A percentile compares a stretch with the other conserved stretches of the same genome.
Evolutionary conservation across 139 green algal species (phyloP).

Genomic region (Coelastrella sp.): DNA sequence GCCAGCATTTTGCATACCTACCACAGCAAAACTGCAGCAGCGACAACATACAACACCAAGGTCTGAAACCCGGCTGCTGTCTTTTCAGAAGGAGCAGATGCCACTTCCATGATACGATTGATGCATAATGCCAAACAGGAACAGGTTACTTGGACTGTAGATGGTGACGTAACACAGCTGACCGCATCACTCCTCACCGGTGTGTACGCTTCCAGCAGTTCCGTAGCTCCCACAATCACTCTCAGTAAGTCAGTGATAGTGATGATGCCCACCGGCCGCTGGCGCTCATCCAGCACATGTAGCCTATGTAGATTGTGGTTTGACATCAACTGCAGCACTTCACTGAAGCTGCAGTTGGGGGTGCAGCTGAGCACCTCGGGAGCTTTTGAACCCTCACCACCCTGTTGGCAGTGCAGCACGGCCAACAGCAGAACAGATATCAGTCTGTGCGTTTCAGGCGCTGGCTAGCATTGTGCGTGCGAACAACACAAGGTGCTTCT

Average conservation of each 20-base stretch:
- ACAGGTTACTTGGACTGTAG: no score
- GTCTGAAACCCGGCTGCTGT: no score
- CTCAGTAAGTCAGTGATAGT: slow-evolving; percentile 47
- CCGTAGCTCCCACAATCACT: slow-evolving; percentile 15
- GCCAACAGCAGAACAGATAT: neutral
- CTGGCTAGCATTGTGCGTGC: no score
- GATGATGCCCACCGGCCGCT: slow-evolving; percentile 29
- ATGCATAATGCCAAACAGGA: no score
- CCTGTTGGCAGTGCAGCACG: neutral
- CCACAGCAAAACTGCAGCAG: no score
- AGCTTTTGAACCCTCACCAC: slow-evolving; percentile 19
- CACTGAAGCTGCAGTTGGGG: neutral
- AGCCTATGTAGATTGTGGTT: neutral
- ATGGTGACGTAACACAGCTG: no score
- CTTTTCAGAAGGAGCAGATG: no score
- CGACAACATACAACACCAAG: no score
- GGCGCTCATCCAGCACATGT: slow-evolving; percentile 24
- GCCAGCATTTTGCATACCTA: no score
- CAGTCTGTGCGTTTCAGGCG: neutral
- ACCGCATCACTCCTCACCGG: neutral
- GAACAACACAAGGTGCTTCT: no score
- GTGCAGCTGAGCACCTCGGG: neutral
- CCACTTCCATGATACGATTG: no score
- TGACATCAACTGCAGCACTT: slow-evolving; percentile 34
- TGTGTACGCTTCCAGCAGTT: slow-evolving; percentile 16